Conservation (phyloP, 768 basidiomycete genomes). For the Boletus eberwhitei region DNA sequence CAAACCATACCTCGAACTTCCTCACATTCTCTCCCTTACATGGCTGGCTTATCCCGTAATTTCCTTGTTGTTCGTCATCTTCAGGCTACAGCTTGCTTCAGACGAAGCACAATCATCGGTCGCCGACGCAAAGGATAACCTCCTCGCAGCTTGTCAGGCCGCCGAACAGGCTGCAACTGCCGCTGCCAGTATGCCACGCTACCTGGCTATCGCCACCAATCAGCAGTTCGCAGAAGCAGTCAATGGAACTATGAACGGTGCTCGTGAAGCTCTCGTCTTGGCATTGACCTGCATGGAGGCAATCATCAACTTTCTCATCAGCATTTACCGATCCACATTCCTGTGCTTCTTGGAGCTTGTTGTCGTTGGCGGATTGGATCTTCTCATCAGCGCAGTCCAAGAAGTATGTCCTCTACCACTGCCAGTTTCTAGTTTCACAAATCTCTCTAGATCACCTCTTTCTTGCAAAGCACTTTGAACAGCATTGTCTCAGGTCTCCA, state of each 20-base stretch:
- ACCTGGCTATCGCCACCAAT: conserved; percentile 82
- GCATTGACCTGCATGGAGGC: conserved; percentile 82
- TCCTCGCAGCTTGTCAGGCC: conserved; percentile 83
- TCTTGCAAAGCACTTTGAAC: conserved; percentile 57
- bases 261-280: conserved; percentile 68
- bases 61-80: conserved; percentile 84
- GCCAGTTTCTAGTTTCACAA: conserved; percentile 6
- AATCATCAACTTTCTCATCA: conserved; percentile 88
- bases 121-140: conserved; percentile 63
- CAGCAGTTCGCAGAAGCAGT: conserved; percentile 73
- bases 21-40: conserved; percentile 79
- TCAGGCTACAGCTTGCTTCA: conserved; percentile 74
- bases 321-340: conserved; percentile 89
- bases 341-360: conserved; percentile 92
- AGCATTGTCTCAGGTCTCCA: conserved; percentile 70
- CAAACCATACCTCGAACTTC: conserved; percentile 79
- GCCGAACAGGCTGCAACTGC: conserved; percentile 80
- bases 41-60: conserved; percentile 92
- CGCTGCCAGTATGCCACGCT: conserved; percentile 84
- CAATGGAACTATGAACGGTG: conserved; percentile 74
- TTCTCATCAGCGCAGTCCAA: conserved; percentile 80
- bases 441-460: conserved; percentile 59
- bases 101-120: conserved; percentile 65
- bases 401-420: conserved; percentile 50
- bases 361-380: conserved; percentile 72